These are phyloP conservation scores for Fusarium nisikadoi DNA, from an alignment of 2,329 filamentous ascomycete species.

Conservation along the genomic window DNA sequence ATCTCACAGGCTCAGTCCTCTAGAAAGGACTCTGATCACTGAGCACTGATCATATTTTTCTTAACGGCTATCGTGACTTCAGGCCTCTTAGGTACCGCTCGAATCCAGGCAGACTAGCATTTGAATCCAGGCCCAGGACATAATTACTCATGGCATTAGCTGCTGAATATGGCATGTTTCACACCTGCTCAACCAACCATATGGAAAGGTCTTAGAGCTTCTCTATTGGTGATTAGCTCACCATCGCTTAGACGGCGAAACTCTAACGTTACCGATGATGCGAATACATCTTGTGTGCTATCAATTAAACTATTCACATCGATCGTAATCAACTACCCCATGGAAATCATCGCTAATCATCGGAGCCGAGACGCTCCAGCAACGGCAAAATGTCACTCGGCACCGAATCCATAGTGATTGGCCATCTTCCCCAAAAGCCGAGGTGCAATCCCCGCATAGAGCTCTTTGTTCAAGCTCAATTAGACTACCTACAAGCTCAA, in stretches of 20 bases:
- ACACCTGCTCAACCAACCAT: background rate
- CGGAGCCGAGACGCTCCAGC: constrained; percentile 25
- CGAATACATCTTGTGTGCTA: background rate
- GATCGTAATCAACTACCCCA: background rate
- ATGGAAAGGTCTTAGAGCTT: background rate
- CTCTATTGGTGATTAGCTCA: background rate
- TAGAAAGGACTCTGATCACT: background rate
- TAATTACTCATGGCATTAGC: background rate
- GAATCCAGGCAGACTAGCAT: background rate
- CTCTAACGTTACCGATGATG: constrained; percentile 5
- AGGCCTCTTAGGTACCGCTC: background rate
- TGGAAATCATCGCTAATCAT: background rate
- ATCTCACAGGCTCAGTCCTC: constrained; percentile 8
- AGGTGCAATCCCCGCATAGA: constrained; percentile 22
- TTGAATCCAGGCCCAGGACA: background rate
- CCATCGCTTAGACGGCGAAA: constrained; percentile 10
- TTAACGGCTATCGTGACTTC: background rate
- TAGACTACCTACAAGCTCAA: constrained; percentile 3
- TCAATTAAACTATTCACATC: background rate
- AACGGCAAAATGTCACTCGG: constrained; percentile 27
- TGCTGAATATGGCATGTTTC: background rate
- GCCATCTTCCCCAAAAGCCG: constrained; percentile 16
- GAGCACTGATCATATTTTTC: background rate
- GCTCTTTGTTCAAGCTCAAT: constrained; percentile 17
- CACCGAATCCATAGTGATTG: constrained; percentile 29